Conservation (phyloP, 257 asterid species). For the Cordia subcordata region DNA sequence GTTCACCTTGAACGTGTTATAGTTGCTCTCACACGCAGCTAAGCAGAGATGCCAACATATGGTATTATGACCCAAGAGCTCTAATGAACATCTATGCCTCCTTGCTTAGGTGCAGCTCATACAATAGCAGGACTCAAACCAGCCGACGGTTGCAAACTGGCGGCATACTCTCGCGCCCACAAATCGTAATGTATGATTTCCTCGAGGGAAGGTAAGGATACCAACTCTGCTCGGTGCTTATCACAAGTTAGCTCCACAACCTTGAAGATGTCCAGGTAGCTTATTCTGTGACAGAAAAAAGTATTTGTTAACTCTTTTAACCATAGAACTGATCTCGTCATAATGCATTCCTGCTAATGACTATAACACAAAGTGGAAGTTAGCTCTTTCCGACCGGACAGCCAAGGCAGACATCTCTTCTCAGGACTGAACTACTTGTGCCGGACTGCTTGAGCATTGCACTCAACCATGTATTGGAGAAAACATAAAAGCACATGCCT, state of each 20-base stretch:
- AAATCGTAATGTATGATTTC: constrained; percentile 84
- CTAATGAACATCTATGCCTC: constrained; percentile 7
- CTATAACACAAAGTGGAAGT: too few species aligned
- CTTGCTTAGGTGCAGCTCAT: constrained; percentile 6
- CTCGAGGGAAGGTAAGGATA: constrained; percentile 65
- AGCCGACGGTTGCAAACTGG: constrained; percentile 40
- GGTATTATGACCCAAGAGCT: not conserved
- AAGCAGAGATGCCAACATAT: not conserved
- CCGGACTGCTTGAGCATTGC: too few species aligned
- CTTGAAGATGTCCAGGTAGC: constrained; percentile 84
- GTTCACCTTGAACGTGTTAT: too few species aligned
- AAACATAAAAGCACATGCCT: too few species aligned
- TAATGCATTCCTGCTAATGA: too few species aligned
- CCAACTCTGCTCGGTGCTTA: constrained; percentile 66
- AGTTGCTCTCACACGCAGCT: too few species aligned
- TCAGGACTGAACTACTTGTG: too few species aligned
- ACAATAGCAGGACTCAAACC: constrained; percentile 61
- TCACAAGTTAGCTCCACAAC: constrained; percentile 90
- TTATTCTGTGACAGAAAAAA: constrained; percentile 50
- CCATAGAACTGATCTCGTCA: not conserved
- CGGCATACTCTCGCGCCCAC: constrained; percentile 93
- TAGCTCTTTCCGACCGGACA: too few species aligned
- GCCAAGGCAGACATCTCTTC: too few species aligned
- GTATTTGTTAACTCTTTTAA: not conserved
- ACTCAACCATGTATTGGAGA: too few species aligned